These are phyloP conservation scores for Monosiga brevicollis DNA, from an alignment of 78 protist genomes.

Conservation along the genomic window DNA sequence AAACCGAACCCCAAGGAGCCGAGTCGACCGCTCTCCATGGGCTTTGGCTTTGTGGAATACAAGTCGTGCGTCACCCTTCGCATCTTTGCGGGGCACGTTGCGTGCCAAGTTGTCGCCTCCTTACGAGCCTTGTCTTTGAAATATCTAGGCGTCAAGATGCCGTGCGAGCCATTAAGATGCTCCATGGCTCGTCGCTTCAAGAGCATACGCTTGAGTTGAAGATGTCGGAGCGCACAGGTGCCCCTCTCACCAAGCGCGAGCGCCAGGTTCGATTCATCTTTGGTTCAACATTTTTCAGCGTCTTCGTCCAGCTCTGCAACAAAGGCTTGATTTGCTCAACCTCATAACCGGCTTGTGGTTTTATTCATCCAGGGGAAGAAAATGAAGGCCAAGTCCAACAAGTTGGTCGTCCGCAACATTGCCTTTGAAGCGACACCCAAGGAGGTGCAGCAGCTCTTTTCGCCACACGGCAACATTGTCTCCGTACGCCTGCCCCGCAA, in stretches of 20 bases:
- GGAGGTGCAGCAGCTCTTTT: conserved; percentile 79
- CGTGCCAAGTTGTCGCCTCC: background rate
- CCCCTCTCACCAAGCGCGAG: too few relatives aligned
- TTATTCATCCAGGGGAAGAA: background rate
- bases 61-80: background rate
- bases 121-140: too few relatives aligned
- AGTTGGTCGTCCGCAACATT: conserved; percentile 81
- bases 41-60: conserved; percentile 80
- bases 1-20: background rate
- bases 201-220: conserved; percentile 52
- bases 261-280: too few relatives aligned
- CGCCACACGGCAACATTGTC: background rate
- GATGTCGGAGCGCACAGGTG: too few relatives aligned
- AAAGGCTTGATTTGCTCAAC: too few relatives aligned
- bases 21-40: conserved; percentile 37
- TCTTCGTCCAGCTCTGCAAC: too few relatives aligned
- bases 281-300: too few relatives aligned
- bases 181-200: conserved; percentile 37
- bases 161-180: conserved; percentile 8
- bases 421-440: conserved; percentile 87
- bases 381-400: conserved; percentile 13
- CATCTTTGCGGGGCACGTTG: background rate
- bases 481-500: background rate
- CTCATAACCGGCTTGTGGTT: too few relatives aligned
- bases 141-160: conserved; percentile 30